Conservation (phyloP, 345 rosid genomes). For the Acer saccharum region DNA sequence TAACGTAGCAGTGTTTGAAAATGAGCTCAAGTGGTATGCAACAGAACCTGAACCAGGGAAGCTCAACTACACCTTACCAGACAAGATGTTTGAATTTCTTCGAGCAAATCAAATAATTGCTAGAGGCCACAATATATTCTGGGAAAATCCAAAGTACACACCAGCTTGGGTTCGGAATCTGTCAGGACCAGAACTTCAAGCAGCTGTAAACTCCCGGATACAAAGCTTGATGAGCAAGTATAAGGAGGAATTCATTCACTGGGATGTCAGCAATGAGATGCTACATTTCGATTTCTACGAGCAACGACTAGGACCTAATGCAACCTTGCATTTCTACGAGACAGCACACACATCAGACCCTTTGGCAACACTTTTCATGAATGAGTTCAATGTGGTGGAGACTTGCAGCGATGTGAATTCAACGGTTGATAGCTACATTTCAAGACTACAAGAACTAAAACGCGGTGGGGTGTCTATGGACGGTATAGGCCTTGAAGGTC, state of each 20-base stretch:
- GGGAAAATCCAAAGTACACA: slow-evolving; percentile 82
- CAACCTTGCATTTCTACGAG: slow-evolving; percentile 57
- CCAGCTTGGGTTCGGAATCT: slow-evolving; percentile 68
- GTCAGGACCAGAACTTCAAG: slow-evolving; percentile 40
- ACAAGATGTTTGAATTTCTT: slow-evolving; percentile 63
- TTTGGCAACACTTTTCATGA: slow-evolving; percentile 68
- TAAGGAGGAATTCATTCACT: slow-evolving; percentile 73
- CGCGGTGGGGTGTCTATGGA: slow-evolving; percentile 53
- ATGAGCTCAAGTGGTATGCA: slow-evolving; percentile 90
- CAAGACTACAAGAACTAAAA: slow-evolving; percentile 57
- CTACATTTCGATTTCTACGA: slow-evolving; percentile 87
- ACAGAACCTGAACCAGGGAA: slow-evolving; percentile 76
- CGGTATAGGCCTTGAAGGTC: slow-evolving; percentile 81
- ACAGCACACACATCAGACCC: slow-evolving; percentile 67
- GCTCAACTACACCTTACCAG: slow-evolving; percentile 61
- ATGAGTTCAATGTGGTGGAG: slow-evolving; percentile 86
- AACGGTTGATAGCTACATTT: slow-evolving; percentile 62
- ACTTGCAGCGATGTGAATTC: slow-evolving; percentile 70
- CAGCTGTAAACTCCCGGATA: slow-evolving; percentile 59
- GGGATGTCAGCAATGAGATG: slow-evolving; percentile 95
- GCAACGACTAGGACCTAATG: slow-evolving; percentile 57
- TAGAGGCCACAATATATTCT: slow-evolving; percentile 91
- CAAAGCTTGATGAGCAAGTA: slow-evolving; percentile 75
- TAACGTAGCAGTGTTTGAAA: slow-evolving; percentile 84
- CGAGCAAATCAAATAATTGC: slow-evolving; percentile 54